Percentiles rank a stretch among this genome's conserved stretches.
Evolutionary conservation across 352 stramenopile genomes (phyloP).

Genomic region (Globisporangium cylindrosporum): DNA sequence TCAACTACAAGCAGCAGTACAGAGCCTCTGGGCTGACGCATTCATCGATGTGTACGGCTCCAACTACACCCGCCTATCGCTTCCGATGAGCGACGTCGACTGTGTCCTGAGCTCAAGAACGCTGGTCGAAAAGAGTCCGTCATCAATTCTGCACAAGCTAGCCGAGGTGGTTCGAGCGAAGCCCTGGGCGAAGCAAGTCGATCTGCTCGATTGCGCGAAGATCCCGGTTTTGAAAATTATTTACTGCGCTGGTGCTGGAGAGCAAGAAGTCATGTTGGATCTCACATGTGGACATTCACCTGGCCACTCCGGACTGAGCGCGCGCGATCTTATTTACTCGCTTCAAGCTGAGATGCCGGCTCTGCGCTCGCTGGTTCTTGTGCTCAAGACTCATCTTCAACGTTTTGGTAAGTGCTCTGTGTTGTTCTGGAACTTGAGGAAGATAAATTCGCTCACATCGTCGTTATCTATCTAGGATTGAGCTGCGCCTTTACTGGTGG

Average conservation of each 20-base stretch:
- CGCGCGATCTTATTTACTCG: slow-evolving; percentile 91
- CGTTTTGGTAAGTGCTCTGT: slow-evolving; percentile 33
- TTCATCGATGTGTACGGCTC: slow-evolving; percentile 96
- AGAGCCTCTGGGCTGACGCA: slow-evolving; percentile 81
- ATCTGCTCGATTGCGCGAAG: slow-evolving; percentile 92
- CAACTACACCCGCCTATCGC: slow-evolving; percentile 93
- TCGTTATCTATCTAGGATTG: slow-evolving; percentile 66
- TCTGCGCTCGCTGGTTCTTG: slow-evolving; percentile 91
- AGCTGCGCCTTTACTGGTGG: slow-evolving; percentile 94
- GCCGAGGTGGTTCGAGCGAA: slow-evolving; percentile 78
- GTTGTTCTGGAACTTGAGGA: not conserved
- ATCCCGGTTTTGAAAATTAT: slow-evolving; percentile 96
- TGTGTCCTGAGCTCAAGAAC: slow-evolving; percentile 92
- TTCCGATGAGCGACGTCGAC: slow-evolving; percentile 96
- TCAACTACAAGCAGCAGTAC: slow-evolving; percentile 42
- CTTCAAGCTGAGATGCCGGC: slow-evolving; percentile 90
- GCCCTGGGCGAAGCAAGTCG: slow-evolving; percentile 82
- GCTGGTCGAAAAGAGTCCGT: slow-evolving; percentile 66
- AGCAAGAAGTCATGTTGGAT: slow-evolving; percentile 82
- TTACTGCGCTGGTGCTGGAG: slow-evolving; percentile 22
- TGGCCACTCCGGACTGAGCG: slow-evolving; percentile 92
- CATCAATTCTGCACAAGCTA: slow-evolving; percentile 88
- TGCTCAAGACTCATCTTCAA: slow-evolving; percentile 90
- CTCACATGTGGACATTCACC: slow-evolving; percentile 93
- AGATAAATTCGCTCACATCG: not conserved